phyloP scores from a whole-genome alignment of 2,329 filamentous ascomycete species.

The Neofusicoccum cordaticola region DNA sequence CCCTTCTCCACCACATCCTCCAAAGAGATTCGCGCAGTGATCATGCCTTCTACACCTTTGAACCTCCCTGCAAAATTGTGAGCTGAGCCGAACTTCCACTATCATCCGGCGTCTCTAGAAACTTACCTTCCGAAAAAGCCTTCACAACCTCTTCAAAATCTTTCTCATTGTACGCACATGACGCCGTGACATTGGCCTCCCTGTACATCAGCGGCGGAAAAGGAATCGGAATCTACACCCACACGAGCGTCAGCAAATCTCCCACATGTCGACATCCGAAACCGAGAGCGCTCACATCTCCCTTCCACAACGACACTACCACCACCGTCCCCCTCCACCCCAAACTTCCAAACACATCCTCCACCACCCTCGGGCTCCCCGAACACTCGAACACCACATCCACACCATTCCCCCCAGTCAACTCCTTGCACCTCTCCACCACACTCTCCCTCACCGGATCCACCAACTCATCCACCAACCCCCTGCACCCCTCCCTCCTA shows the following conservation, averaged over 20 bases:
- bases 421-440: conserved; percentile 26
- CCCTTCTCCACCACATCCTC: conserved; percentile 58
- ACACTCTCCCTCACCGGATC: conserved; percentile 30
- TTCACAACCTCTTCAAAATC: conserved; percentile 34
- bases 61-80: conserved; percentile 26
- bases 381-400: conserved; percentile 63
- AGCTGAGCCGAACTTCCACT: neutral
- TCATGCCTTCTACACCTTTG: conserved; percentile 48
- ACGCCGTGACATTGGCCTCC: conserved; percentile 30
- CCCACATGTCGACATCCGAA: too few relatives aligned
- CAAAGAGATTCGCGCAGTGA: conserved; percentile 57
- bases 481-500: conserved; percentile 48
- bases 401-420: conserved; percentile 48
- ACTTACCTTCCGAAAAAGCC: conserved; percentile 31
- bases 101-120: neutral
- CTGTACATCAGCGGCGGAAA: conserved; percentile 27
- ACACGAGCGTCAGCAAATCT: neutral
- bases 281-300: conserved; percentile 22
- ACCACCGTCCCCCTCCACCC: conserved; percentile 29
- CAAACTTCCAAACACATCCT: conserved; percentile 31
- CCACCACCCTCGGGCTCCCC: conserved; percentile 39
- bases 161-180: conserved; percentile 30
- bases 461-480: conserved; percentile 27
- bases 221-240: conserved; percentile 30
- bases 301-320: conserved; percentile 35